Evolutionary conservation across 1,284 basidiomycete species (phyloP).

Genomic region (Porodaedalea pini): DNA sequence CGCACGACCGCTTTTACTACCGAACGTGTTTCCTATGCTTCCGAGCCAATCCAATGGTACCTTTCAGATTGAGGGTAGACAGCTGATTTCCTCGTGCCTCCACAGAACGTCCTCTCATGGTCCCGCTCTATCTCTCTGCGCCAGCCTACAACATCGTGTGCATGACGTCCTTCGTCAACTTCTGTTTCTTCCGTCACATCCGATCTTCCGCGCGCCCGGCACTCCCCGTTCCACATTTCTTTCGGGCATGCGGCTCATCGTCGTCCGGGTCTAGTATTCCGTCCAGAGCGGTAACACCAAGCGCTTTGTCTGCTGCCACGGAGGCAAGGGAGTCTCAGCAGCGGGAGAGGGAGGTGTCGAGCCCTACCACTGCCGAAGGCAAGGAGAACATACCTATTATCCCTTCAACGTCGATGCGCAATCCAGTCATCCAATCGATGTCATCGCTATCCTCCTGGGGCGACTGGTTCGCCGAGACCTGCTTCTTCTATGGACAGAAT

Average conservation of each 20-base stretch:
- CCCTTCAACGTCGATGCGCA: slow-evolving; percentile 1
- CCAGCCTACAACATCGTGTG: slow-evolving; percentile 69
- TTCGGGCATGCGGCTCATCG: slow-evolving; percentile 13
- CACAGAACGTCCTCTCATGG: slow-evolving; percentile 73
- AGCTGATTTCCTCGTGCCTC: not conserved
- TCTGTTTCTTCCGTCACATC: slow-evolving; percentile 78
- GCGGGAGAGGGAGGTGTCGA: slow-evolving; percentile 10
- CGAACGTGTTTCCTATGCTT: not conserved
- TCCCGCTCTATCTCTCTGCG: slow-evolving; percentile 78
- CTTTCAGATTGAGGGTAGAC: not conserved
- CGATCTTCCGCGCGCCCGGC: slow-evolving; percentile 59
- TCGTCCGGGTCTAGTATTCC: slow-evolving; percentile 14
- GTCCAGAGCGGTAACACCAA: slow-evolving; percentile 14
- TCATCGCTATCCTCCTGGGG: slow-evolving; percentile 28
- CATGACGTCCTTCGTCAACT: slow-evolving; percentile 76
- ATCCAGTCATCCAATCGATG: not conserved
- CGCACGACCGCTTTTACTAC: not conserved
- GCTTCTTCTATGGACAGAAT: slow-evolving; percentile 77
- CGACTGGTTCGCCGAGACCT: slow-evolving; percentile 73
- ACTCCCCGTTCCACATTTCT: slow-evolving; percentile 10
- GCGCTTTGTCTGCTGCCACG: slow-evolving; percentile 7
- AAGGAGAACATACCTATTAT: slow-evolving; percentile 7
- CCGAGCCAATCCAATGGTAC: not conserved
- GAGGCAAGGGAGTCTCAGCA: slow-evolving; percentile 15
- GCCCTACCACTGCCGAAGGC: slow-evolving; percentile 1